phyloP scores from a whole-genome alignment of 768 basidiomycete species.

The Kwoniella dendrophila region DNA sequence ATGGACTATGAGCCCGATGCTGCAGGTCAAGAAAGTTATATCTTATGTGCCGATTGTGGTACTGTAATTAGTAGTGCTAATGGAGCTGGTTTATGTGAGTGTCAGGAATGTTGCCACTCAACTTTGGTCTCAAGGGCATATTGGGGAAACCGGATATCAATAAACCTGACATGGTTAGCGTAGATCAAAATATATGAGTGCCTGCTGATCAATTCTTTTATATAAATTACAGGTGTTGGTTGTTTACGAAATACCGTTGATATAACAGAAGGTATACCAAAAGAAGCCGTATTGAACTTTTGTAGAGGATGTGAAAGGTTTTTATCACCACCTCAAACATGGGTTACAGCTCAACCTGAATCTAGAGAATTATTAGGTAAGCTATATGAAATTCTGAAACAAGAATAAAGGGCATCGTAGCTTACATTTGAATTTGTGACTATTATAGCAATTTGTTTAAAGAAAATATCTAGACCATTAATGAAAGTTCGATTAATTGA shows the following conservation, averaged over 20 bases:
- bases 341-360: conserved; percentile 84
- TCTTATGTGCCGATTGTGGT: conserved; percentile 56
- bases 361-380: conserved; percentile 77
- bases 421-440: neutral
- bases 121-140: neutral
- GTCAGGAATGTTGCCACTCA: conserved; percentile 8
- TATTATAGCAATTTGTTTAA: conserved; percentile 77
- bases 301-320: conserved; percentile 95
- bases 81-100: conserved; percentile 53
- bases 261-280: conserved; percentile 97
- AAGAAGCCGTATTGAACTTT: conserved; percentile 79
- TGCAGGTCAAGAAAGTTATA: conserved; percentile 50
- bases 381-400: neutral
- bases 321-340: conserved; percentile 81
- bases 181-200: no score
- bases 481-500: conserved; percentile 95
- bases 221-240: conserved; percentile 46
- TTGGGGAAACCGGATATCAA: neutral
- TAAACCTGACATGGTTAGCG: no score
- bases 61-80: conserved; percentile 52
- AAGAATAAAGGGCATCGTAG: neutral
- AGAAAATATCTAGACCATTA: conserved; percentile 69
- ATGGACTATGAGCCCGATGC: conserved; percentile 53
- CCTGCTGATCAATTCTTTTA: neutral
- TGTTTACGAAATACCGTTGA: conserved; percentile 69